Base-by-base conservation (phyloP, 2,329 filamentous ascomycete genomes). In the Sclerotinia borealis region DNA sequence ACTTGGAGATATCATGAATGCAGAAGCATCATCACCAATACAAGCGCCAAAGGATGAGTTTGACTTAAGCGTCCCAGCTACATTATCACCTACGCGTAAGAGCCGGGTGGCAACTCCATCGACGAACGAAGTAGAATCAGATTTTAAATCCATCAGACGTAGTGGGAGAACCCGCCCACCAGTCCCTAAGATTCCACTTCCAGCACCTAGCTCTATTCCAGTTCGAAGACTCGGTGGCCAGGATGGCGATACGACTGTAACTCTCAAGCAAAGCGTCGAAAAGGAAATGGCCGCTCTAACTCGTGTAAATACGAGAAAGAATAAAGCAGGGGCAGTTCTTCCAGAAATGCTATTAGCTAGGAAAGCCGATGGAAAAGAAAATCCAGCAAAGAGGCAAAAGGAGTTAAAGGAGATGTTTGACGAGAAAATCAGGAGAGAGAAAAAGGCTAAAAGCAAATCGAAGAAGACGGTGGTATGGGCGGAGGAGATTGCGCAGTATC, bases 271-370 rank as follows among this genome's bases (percentile, higher is more conserved):
- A 51, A 76, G 66, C 64, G 75, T 74, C 17, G 79, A 79, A 48
- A 79, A 78, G 68, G 77, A 80, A 51, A 67, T 80, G 10, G 77
- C 77, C 0, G 72, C 75, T 2, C 64, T 79, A 48, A 81, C 79
- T 1, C 70, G 76, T 4, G 71, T 75, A 58, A 81, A 81, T 65
- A 81, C 79, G 1, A 73, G 77, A 34, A 79, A 78, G 66, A 81
- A 81, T 65, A 80, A 79, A 70, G 76, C 69, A 4, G 72, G 68
- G 22, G 73, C 79, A 1, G 62, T 77, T 6, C 70, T 68, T 8
- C 76, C 77, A 0, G 66, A 68, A 3, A 66, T 68, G 13, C 62
- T 72, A 11, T 41, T 75, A 4, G 66, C 68, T 0, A 76, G 72
- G 66, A 77, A 77, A 59, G 72, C 73, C 25, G 70, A 75, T 8